Conservation (phyloP, 2,329 filamentous ascomycete genomes). For the Colletotrichum melonis region DNA sequence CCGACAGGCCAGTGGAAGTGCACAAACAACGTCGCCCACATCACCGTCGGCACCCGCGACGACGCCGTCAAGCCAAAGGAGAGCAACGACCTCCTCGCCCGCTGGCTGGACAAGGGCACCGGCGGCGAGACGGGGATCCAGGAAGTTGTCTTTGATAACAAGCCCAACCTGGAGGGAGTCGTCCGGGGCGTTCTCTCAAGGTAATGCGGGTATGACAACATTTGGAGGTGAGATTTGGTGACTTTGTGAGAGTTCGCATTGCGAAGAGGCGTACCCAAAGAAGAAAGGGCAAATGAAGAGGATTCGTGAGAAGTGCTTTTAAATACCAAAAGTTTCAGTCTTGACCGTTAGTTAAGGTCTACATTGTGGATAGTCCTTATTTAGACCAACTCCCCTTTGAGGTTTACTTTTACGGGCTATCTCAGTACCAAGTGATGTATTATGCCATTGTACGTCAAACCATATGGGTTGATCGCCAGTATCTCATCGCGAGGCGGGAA, state of each 20-base stretch:
- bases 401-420: neutral
- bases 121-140: conserved; percentile 55
- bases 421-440: neutral
- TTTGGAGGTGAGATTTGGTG: no score
- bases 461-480: no score
- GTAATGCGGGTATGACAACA: conserved; percentile 42
- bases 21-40: conserved; percentile 83
- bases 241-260: no score
- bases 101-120: conserved; percentile 74
- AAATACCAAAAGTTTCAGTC: neutral
- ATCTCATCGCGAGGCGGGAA: no score
- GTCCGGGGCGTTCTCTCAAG: conserved; percentile 62
- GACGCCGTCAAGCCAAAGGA: conserved; percentile 87
- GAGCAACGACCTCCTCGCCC: conserved; percentile 84
- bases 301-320: neutral
- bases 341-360: neutral
- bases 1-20: conserved; percentile 71
- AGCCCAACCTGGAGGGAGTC: conserved; percentile 58
- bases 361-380: neutral
- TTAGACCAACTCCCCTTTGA: no score
- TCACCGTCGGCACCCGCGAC: conserved; percentile 88
- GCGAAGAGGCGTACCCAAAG: neutral
- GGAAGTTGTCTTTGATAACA: conserved; percentile 62
- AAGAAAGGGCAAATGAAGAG: neutral
- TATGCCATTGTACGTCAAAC: neutral